Base-by-base conservation (phyloP, 2,329 filamentous ascomycete genomes). In the Phialophora tarda region DNA sequence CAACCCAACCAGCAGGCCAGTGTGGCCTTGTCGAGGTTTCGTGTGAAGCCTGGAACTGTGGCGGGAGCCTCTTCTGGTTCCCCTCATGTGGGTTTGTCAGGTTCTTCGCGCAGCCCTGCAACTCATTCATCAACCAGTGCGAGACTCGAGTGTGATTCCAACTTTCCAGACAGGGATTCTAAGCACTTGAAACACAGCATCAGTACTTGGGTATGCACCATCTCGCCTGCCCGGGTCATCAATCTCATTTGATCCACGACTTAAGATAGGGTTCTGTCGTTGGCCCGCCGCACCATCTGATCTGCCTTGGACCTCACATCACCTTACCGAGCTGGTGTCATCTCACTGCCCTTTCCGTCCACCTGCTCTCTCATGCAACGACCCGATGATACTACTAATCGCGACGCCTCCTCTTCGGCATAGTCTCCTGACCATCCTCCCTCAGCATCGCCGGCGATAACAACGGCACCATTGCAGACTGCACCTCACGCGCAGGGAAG, bases 121-220 rank as follows among this genome's bases (percentile, higher is more conserved):
- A 59, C 63, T 32, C 30, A 30, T 62, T 32, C 30, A 41, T 62
- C 63, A 62, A 62, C 24, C 38, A 53, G 41, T 24, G n/a, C 47
- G 38, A n/a, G 7, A 44, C 17, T 44, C 38, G n/a, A n/a, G 14
- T n/a, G 38, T n/a, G 48, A 41, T 54, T 28, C 59, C 59, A 65
- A 32, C 38, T 56, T 54, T 24, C 14, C 28, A 28, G 21, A 11
- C 55, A 32, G 50, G n/a, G 14, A 34, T 56, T 47, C 44, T 12
- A 32, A 34, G 28, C 23, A 50, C 54, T 63, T 64, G 59, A 62
- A 63, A 66, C 63, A 64, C n/a, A 56, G 56, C 66, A 59, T 59
- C 30, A 44, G 59, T 48, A 50, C 59, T 26, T 51, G 24, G 8
- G 21, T 17, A 21, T 48, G 30, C 53, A 44, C 51, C 41, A 32